phyloP scores from a whole-genome alignment of 805 yeast species.

The Saturnispora hagleri region DNA sequence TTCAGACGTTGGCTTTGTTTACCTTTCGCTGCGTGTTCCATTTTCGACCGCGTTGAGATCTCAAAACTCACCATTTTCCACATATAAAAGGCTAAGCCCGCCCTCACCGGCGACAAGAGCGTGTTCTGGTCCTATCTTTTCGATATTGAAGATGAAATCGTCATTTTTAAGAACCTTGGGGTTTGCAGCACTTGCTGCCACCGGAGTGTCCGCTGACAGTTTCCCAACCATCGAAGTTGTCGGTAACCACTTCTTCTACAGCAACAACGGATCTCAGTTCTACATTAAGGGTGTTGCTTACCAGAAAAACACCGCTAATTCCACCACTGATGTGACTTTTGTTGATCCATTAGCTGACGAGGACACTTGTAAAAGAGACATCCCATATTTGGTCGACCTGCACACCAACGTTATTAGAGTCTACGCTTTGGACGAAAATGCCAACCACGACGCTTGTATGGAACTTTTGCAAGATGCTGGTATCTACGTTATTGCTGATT shows the following conservation, averaged over 20 bases:
- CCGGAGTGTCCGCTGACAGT: constrained; percentile 18
- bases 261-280: constrained; percentile 69
- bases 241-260: constrained; percentile 71
- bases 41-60: not conserved
- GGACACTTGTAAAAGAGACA: constrained; percentile 65
- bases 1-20: not conserved
- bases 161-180: not conserved
- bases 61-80: not conserved
- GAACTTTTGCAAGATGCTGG: constrained; percentile 68
- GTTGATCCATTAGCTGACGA: constrained; percentile 76
- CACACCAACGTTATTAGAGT: constrained; percentile 77
- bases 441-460: constrained; percentile 75
- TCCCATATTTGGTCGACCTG: constrained; percentile 62
- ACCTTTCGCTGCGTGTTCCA: not conserved
- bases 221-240: constrained; percentile 48
- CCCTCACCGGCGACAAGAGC: not conserved
- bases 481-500: constrained; percentile 83
- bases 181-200: constrained; percentile 4
- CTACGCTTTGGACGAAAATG: constrained; percentile 69
- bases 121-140: not conserved
- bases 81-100: not conserved
- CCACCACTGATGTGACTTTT: constrained; percentile 28
- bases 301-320: constrained; percentile 57
- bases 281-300: constrained; percentile 84
- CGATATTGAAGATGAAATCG: not conserved